A percentile compares a stretch with the other conserved stretches of the same genome.
These are phyloP conservation scores for Aspergillus wentii DNA, from an alignment of 495 filamentous ascomycete genomes.

Conservation along the genomic window DNA sequence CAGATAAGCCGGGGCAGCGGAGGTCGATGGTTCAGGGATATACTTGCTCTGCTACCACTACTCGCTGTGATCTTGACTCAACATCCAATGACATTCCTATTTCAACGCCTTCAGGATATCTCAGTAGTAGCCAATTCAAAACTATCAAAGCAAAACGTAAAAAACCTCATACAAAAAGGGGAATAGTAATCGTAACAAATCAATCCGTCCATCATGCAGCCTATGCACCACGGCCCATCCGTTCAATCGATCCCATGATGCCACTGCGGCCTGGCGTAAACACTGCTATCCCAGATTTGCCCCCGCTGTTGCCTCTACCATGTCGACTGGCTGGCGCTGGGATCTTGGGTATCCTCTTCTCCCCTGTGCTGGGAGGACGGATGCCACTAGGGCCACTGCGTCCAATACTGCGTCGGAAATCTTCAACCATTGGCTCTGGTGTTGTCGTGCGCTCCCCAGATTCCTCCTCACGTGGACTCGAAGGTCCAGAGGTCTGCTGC, in stretches of 20 bases:
- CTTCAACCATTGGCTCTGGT: constrained; percentile 3
- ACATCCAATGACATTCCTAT: no score
- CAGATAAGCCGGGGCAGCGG: no score
- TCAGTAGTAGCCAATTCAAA: no score
- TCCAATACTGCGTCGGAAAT: constrained; percentile 8
- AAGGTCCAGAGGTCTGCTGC: not conserved
- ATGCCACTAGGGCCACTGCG: constrained; percentile 26
- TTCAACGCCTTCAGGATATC: no score
- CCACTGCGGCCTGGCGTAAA: constrained; percentile 48
- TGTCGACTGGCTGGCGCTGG: constrained; percentile 26
- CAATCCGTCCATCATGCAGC: not conserved
- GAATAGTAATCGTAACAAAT: not conserved
- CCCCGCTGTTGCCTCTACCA: constrained; percentile 33
- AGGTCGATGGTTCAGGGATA: no score
- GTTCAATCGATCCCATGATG: constrained; percentile 69
- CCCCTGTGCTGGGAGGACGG: constrained; percentile 27
- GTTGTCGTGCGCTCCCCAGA: constrained; percentile 1
- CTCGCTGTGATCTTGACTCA: no score
- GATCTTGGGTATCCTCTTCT: constrained; percentile 31
- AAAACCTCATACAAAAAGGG: not conserved
- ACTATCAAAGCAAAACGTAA: not conserved
- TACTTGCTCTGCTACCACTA: no score
- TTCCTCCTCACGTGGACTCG: constrained; percentile 3
- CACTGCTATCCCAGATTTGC: constrained; percentile 39
- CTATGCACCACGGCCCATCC: constrained; percentile 51